phyloP scores from a whole-genome alignment of 495 filamentous ascomycete genomes.

The Podospora pseudopauciseta region DNA sequence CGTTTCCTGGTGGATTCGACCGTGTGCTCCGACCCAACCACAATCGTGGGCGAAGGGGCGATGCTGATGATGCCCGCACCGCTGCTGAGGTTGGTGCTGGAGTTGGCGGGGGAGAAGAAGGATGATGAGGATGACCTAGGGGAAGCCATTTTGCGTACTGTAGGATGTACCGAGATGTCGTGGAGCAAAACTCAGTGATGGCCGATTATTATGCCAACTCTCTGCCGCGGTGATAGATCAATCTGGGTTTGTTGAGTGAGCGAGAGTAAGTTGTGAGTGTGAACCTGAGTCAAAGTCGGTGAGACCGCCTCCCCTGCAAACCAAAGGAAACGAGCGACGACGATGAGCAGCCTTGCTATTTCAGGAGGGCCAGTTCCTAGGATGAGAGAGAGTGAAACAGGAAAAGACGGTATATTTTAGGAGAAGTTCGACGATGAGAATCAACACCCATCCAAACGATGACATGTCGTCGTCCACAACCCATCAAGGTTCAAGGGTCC shows the following conservation, averaged over 20 bases:
- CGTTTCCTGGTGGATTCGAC: slow-evolving; percentile 2
- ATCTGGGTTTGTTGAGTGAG: neutral
- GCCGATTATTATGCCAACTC: too few relatives aligned
- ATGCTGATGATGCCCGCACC: neutral
- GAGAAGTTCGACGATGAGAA: neutral
- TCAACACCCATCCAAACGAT: neutral
- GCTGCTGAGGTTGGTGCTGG: neutral
- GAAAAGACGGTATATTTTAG: neutral
- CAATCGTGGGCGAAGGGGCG: neutral
- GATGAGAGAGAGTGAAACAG: neutral
- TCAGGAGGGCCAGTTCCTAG: too few relatives aligned
- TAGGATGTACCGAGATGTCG: too few relatives aligned
- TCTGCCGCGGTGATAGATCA: too few relatives aligned
- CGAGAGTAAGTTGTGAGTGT: neutral
- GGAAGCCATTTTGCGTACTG: neutral
- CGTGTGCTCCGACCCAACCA: neutral
- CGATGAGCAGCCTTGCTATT: too few relatives aligned
- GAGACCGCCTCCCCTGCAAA: neutral
- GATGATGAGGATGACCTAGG: neutral
- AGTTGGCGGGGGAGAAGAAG: neutral
- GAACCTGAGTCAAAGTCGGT: neutral
- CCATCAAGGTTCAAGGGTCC: neutral
- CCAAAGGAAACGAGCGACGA: neutral
- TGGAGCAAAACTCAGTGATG: too few relatives aligned
- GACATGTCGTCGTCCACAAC: neutral